Conservation (phyloP, 108 stramenopile species). For the Poteriospumella lacustris region DNA sequence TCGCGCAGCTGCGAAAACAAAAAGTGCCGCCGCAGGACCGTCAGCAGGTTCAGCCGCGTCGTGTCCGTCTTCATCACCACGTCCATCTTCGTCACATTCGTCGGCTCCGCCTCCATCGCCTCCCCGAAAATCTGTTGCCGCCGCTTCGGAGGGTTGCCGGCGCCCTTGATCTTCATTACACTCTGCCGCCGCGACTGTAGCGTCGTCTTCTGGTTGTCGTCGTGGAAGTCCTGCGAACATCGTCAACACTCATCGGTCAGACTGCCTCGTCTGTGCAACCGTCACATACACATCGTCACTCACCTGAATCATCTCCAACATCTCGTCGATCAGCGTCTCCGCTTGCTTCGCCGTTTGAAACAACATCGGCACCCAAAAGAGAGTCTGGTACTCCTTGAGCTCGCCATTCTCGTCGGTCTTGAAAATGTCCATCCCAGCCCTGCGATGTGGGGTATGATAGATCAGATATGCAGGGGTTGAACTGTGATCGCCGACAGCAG, state of each 20-base stretch:
- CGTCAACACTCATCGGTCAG: too few relatives aligned
- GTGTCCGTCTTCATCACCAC: slow-evolving; percentile 19
- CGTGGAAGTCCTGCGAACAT: too few relatives aligned
- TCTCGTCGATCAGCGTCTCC: slow-evolving; percentile 17
- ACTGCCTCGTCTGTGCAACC: background rate
- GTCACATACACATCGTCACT: background rate
- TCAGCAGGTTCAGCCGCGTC: slow-evolving; percentile 22
- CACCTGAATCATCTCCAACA: slow-evolving; percentile 13
- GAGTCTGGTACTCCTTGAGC: slow-evolving; percentile 28
- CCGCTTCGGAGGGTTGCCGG: too few relatives aligned
- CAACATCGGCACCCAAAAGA: slow-evolving; percentile 32
- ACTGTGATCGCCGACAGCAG: too few relatives aligned
- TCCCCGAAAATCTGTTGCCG: slow-evolving; percentile 31
- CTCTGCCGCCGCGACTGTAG: too few relatives aligned
- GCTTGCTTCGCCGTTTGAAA: slow-evolving; percentile 25
- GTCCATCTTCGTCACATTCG: background rate
- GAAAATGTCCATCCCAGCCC: too few relatives aligned
- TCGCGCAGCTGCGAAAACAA: slow-evolving; percentile 43
- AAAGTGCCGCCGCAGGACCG: slow-evolving; percentile 45
- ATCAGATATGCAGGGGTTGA: too few relatives aligned
- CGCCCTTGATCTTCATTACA: too few relatives aligned
- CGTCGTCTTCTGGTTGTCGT: too few relatives aligned
- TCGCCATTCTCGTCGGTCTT: too few relatives aligned
- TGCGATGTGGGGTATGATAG: too few relatives aligned
- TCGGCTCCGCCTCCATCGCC: background rate